These are phyloP conservation scores for Orbilia ellipsospora DNA, from an alignment of 2,329 filamentous ascomycete species.

Conservation along the genomic window DNA sequence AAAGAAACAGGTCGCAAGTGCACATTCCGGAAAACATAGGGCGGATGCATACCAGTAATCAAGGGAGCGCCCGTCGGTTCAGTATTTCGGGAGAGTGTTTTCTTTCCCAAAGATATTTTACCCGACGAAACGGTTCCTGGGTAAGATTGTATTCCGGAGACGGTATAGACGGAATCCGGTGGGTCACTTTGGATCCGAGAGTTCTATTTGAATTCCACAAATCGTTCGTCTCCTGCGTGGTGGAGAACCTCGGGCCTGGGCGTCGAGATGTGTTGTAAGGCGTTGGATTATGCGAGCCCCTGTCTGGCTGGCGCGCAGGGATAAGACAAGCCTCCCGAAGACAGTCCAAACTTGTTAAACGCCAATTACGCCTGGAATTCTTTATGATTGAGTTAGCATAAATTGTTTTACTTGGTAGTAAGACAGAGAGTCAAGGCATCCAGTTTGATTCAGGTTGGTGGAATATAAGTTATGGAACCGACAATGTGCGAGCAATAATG, in stretches of 20 bases:
- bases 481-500: slow-evolving; percentile 11
- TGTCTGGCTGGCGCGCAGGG: slow-evolving; percentile 36
- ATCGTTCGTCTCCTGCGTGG: slow-evolving; percentile 34
- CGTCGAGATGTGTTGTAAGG: slow-evolving; percentile 38
- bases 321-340: slow-evolving; percentile 15
- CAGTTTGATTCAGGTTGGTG: not conserved
- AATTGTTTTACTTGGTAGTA: not conserved
- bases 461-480: not conserved
- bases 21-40: slow-evolving; percentile 42
- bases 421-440: slow-evolving; percentile 13
- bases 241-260: slow-evolving; percentile 16
- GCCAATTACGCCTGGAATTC: slow-evolving; percentile 40
- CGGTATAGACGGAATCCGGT: no score
- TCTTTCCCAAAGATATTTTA: slow-evolving; percentile 9
- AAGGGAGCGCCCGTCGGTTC: slow-evolving; percentile 3
- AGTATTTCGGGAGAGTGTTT: slow-evolving; percentile 7
- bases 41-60: slow-evolving; percentile 44
- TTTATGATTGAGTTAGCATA: slow-evolving; percentile 26
- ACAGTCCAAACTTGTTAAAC: slow-evolving; percentile 4
- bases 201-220: slow-evolving; percentile 33
- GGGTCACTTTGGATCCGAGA: not conserved
- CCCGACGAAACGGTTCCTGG: slow-evolving; percentile 33
- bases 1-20: not conserved
- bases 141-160: slow-evolving; percentile 14
- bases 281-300: slow-evolving; percentile 47